Conservation (phyloP, 345 rosid genomes). For the Arabis alpina region DNA sequence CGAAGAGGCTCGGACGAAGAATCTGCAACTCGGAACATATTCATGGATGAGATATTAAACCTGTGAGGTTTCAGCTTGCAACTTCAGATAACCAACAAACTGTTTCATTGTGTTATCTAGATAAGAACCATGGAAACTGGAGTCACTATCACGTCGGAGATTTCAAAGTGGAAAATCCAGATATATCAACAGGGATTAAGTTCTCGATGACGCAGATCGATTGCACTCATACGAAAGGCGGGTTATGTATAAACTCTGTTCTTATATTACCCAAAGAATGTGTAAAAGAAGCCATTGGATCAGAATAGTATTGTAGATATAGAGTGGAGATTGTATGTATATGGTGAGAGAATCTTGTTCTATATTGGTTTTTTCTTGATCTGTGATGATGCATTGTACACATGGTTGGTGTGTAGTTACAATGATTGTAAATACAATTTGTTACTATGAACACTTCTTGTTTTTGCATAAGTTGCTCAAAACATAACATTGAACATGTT, state of each 20-base stretch:
- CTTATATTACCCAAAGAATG: conserved; percentile 59
- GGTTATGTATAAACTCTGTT: conserved; percentile 73
- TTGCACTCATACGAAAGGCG: conserved; percentile 96
- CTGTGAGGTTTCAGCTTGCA: conserved; percentile 76
- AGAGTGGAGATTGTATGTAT: too few species aligned
- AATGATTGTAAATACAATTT: too few species aligned
- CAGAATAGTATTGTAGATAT: too few species aligned
- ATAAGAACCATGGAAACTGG: conserved; percentile 71
- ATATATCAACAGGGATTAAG: conserved; percentile 47
- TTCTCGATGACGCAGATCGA: conserved; percentile 87
- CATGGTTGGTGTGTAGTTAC: too few species aligned
- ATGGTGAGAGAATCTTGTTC: too few species aligned
- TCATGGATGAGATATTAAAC: conserved; percentile 92
- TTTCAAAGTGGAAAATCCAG: conserved; percentile 56
- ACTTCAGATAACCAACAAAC: too few species aligned
- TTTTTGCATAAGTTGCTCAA: too few species aligned
- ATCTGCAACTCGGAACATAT: conserved; percentile 70
- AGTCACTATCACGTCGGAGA: conserved; percentile 73
- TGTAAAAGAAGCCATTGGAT: conserved; percentile 42
- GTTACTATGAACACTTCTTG: too few species aligned
- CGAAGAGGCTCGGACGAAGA: conserved; percentile 71
- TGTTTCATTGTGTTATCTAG: conserved; percentile 54
- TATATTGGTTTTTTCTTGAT: too few species aligned
- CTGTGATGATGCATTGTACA: too few species aligned
- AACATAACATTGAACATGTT: too few species aligned